Base-by-base conservation (phyloP, 1,139 yeast species). In the Suhomyces guaymorum region DNA sequence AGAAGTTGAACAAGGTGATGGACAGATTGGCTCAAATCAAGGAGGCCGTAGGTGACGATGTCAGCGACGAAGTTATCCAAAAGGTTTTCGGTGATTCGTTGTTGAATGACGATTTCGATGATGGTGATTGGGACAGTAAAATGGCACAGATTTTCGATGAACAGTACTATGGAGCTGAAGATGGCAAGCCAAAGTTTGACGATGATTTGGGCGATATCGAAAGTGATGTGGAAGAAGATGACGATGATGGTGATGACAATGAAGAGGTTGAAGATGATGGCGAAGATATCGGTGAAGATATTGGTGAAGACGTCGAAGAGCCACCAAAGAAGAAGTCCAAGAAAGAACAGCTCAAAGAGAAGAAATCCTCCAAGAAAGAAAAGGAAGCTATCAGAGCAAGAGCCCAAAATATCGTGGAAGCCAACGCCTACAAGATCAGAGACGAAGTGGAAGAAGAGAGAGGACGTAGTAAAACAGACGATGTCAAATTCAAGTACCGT, bases 91-190 rank as follows among this genome's bases (percentile, higher is more conserved):
- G 90, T 5, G 84, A 83, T 38, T 70, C 82, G 25, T 72, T 89
- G 47, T 65, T 94, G 43, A 85, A 86, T 35, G 95, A 84, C 35
- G 97, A 92, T 55, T 94, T 88, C 57, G 90, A 88, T 48, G 90
- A 85, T 52, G 79, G 82, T 26, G 95, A 86, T 43, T 94, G 98
- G 98, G 97, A 94, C 58, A 66, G 63, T 43, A 81, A 87, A 43
- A 82, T 94, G 83, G 80, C 84, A 26, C 83, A 86, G 54, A 77
- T 90, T 25, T 94, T 94, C 57, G 77, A 87, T 54, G 96, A 88
- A 38, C 88, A 81, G 41, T 88, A 76, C 53, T 87, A 88, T 51
- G 75, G 66, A 7, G 78, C 75, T 26, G 82, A 73, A 32, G 70
- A 61, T 9, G 60, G 51, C 15, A 70, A 70, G 45, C 75, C 75